Base-by-base conservation (phyloP, 2,329 filamentous ascomycete species). In the Fusarium temperatum region DNA sequence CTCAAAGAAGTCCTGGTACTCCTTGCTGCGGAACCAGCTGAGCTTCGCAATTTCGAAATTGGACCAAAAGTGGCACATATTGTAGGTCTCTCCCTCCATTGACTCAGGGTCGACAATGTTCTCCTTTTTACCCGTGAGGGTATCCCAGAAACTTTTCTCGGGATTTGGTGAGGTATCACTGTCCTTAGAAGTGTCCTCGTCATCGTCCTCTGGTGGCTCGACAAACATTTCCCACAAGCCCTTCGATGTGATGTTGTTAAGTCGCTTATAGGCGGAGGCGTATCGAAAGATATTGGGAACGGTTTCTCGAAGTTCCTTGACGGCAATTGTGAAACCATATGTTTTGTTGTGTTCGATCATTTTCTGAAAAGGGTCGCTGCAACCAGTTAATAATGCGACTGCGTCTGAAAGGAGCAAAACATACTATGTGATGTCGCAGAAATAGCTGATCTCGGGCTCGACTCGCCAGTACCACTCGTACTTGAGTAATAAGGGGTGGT, bases 11-110 rank as follows among this genome's bases (percentile, higher is more conserved):
- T 98, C 96, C 78, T 97, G 93, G 82, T 99, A 99, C 80, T 95
- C 93, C 84, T 98, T 96, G 86, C 95, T 98, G 77, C 96, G 91
- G 89, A 98, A 98, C 91, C 95, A 99, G 84, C 94, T 93, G 70
- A 99, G 89, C 68, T 92, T 91, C 20, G 96, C 96, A 84, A 99
- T 99, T 84, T 99, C 96, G 77, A 99, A 99, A 83, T 99, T 99
- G 83, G 95, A 98, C 96, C 96, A 99, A 87, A 98, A 99, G 86
- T 99, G 96, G 82, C 96, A 99, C 96, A 99, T 99, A 85, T 99
- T 99, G 88, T 99, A 99, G 78, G 92, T 94, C 83, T 99, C 96
- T 73, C 95, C 94, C 81, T 98, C 96, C 96, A 99, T 99, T 47
- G 92, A 90, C 80, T 98, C 95, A 0, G 93, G 91, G 79, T 98